Evolutionary conservation across 371 early-diverging fungal genomes (phyloP).

Genomic region (Saksenaea oblongispora): DNA sequence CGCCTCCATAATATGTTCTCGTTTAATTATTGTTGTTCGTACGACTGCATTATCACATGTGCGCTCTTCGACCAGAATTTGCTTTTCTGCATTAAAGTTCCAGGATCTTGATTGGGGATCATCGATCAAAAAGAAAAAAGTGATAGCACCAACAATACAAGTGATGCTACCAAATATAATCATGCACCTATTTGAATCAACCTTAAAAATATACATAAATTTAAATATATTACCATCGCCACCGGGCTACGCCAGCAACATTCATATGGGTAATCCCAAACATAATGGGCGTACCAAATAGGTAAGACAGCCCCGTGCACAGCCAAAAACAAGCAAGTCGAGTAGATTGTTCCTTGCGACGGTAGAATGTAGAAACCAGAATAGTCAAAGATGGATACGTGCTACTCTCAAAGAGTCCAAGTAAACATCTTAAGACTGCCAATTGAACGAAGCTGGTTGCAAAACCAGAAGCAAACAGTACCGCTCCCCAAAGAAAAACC

Average conservation of each 20-base stretch:
- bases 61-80: slow-evolving; percentile 21
- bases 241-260: slow-evolving; percentile 14
- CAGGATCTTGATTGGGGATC: slow-evolving; percentile 6
- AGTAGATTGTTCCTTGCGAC: neutral
- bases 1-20: slow-evolving; percentile 24
- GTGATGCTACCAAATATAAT: slow-evolving; percentile 29
- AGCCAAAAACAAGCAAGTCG: slow-evolving; percentile 16
- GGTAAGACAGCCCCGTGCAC: slow-evolving; percentile 18
- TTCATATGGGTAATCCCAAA: slow-evolving; percentile 25
- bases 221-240: slow-evolving; percentile 24
- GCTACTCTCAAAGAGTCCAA: slow-evolving; percentile 32
- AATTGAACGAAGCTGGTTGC: slow-evolving; percentile 32
- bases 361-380: slow-evolving; percentile 2
- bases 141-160: slow-evolving; percentile 18
- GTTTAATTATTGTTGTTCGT: slow-evolving; percentile 22
- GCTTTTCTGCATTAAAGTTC: slow-evolving; percentile 13
- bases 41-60: slow-evolving; percentile 25
- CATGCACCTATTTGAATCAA: neutral
- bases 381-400: slow-evolving; percentile 14
- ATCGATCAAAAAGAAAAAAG: slow-evolving; percentile 30
- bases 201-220: neutral
- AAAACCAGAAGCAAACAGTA: slow-evolving; percentile 23
- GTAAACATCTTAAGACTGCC: slow-evolving; percentile 38
- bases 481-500: slow-evolving; percentile 33
- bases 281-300: slow-evolving; percentile 45